Base-by-base conservation (phyloP, 768 basidiomycete genomes). In the Boletus rubescentipes region DNA sequence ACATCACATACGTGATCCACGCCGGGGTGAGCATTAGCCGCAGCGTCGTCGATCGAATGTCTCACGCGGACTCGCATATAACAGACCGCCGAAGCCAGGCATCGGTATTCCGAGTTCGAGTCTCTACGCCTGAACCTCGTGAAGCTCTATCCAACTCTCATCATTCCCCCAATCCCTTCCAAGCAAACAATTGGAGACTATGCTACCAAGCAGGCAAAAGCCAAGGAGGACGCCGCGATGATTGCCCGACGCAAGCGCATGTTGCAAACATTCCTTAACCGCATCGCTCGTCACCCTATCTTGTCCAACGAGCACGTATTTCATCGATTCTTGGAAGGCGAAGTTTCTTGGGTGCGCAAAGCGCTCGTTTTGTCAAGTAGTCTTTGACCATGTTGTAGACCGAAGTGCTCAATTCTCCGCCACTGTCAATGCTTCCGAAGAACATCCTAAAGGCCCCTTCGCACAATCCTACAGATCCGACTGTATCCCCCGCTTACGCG, bases 91-190 rank as follows among this genome's bases (percentile, higher is more conserved):
- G 87, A 92, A 63, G 85, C 93, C 11, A 82, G 85, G 32, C 91
- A 97, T 62, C 85, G 97, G 38, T 99, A 99, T 72, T 98, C 96
- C 3, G 94, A 98, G 69, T 99, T 99, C 71, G 93, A 98, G 73
- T 93, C 93, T 21, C 77, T 99, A 37, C 86, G 97, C 47, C 79
- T 81, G 48, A 89, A 80, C 57, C 82, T 99, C 44, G 79, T 84
- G 46, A 93, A 86, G 65, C 79, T 99, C 41, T 97, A 99, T 69
- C 97, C 97, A 0, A 97, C 95, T 9, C 75, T 95, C 61, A 98
- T 99, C 64, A 88, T 99, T 55, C 96, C 97, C 3, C 97, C 97
- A 39, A 97, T 99, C 48, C 97, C 97, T 3, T 94, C 91, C 1
- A 98, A 99, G 73, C 93, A 98, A 73, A 89, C 89, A 1, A 78